These are phyloP conservation scores for Acephala macrosclerotiorum DNA, from an alignment of 2,329 filamentous ascomycete genomes.

Conservation along the genomic window DNA sequence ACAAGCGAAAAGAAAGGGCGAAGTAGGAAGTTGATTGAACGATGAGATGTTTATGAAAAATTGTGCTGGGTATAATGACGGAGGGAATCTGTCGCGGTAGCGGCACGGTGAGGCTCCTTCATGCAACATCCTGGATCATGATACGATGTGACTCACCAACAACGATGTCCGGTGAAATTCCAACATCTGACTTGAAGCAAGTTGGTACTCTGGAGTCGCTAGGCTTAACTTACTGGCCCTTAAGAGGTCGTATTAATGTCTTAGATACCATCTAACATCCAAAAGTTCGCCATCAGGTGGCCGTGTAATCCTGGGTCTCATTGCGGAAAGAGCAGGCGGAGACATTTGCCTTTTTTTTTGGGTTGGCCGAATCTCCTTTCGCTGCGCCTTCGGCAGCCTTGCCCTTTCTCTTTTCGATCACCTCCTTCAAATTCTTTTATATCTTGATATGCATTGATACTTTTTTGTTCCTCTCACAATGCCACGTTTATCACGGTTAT, in stretches of 20 bases:
- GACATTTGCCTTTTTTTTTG: too few species aligned
- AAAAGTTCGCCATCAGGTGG: background rate
- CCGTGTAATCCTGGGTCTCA: background rate
- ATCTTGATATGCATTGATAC: too few species aligned
- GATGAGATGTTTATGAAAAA: background rate
- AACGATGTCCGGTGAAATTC: background rate
- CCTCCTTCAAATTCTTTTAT: background rate
- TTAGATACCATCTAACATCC: background rate
- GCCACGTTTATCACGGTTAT: background rate
- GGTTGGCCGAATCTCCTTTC: too few species aligned
- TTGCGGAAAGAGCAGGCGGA: background rate
- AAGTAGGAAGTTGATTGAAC: slow-evolving; percentile 18
- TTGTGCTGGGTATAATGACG: background rate
- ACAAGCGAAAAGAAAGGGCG: slow-evolving; percentile 56
- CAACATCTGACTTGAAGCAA: background rate
- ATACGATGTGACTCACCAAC: background rate
- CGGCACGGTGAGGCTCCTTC: background rate
- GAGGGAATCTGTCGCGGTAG: background rate
- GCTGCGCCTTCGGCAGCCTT: background rate
- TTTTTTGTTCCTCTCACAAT: background rate
- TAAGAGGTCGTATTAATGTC: background rate
- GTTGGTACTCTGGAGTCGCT: background rate
- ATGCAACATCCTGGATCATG: background rate
- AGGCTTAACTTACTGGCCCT: background rate
- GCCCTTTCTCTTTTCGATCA: background rate